Evolutionary conservation across 768 basidiomycete species (phyloP).

Genomic region (Cystobasidium onofrii): DNA sequence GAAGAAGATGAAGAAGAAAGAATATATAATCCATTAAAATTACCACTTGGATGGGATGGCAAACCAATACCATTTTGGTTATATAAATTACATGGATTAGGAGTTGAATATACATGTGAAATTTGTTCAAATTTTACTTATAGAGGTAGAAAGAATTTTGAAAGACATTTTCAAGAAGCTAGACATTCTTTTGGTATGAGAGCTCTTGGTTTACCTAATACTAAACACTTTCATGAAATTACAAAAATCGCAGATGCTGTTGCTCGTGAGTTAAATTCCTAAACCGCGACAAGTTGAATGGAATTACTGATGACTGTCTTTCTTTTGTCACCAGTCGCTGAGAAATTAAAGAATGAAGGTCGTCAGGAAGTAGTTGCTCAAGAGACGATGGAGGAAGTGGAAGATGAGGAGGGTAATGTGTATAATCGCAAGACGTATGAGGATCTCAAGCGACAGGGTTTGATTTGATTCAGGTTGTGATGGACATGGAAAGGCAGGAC

Average conservation of each 20-base stretch:
- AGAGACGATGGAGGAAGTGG: conserved; percentile 94
- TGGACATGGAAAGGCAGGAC: too few species aligned
- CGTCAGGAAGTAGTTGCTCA: conserved; percentile 82
- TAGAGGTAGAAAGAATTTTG: conserved; percentile 96
- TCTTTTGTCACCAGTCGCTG: conserved; percentile 60
- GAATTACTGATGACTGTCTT: background rate
- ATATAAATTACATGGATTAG: conserved; percentile 93
- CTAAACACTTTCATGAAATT: conserved; percentile 98
- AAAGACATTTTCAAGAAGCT: conserved; percentile 94
- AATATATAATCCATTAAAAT: conserved; percentile 94
- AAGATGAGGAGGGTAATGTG: conserved; percentile 97
- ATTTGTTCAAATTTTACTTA: conserved; percentile 95
- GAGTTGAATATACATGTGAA: conserved; percentile 96
- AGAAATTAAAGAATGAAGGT: conserved; percentile 96
- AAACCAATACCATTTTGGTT: conserved; percentile 99
- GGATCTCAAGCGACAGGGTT: conserved; percentile 41
- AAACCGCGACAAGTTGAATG: background rate
- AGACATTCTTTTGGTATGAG: conserved; percentile 98
- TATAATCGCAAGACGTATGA: conserved; percentile 69
- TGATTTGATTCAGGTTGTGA: conserved; percentile 37
- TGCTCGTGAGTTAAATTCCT: conserved; percentile 57
- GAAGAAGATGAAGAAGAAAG: conserved; percentile 86
- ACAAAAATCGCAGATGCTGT: conserved; percentile 94
- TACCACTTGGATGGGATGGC: conserved; percentile 95
- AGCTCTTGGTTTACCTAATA: conserved; percentile 90